Conservation (phyloP, 2,329 filamentous ascomycete species). For the Monilinia laxa region DNA sequence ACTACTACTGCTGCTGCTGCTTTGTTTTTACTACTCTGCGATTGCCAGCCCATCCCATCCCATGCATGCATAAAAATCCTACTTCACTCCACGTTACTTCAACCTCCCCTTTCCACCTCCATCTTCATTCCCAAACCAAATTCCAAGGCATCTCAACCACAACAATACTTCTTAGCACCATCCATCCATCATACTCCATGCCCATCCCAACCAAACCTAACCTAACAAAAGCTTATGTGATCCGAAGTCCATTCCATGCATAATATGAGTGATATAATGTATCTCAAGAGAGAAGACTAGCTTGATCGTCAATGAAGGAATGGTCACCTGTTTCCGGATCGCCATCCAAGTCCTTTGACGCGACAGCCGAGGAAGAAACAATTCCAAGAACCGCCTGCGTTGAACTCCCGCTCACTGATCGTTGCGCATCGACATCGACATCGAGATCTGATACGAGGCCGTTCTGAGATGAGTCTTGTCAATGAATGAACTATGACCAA, state of each 20-base stretch:
- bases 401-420: slow-evolving; percentile 22
- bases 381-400: slow-evolving; percentile 28
- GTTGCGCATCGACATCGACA: slow-evolving; percentile 29
- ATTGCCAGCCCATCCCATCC: not conserved
- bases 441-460: slow-evolving; percentile 25
- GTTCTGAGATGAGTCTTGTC: slow-evolving; percentile 26
- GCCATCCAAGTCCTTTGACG: slow-evolving; percentile 20
- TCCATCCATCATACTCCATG: slow-evolving; percentile 17
- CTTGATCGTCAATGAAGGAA: slow-evolving; percentile 35
- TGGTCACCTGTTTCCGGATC: slow-evolving; percentile 25
- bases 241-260: slow-evolving; percentile 13
- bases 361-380: slow-evolving; percentile 2
- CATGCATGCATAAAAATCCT: not conserved
- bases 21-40: not conserved
- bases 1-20: too few species aligned
- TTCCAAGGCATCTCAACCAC: not conserved
- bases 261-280: slow-evolving; percentile 1
- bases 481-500: slow-evolving; percentile 27
- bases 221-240: not conserved
- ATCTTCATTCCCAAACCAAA: not conserved
- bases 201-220: slow-evolving; percentile 7
- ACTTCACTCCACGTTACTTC: too few species aligned
- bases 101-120: too few species aligned
- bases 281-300: slow-evolving; percentile 37
- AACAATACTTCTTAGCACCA: slow-evolving; percentile 6